phyloP scores from a whole-genome alignment of 139 green algal genomes.

The Tetratostichococcus sp. region DNA sequence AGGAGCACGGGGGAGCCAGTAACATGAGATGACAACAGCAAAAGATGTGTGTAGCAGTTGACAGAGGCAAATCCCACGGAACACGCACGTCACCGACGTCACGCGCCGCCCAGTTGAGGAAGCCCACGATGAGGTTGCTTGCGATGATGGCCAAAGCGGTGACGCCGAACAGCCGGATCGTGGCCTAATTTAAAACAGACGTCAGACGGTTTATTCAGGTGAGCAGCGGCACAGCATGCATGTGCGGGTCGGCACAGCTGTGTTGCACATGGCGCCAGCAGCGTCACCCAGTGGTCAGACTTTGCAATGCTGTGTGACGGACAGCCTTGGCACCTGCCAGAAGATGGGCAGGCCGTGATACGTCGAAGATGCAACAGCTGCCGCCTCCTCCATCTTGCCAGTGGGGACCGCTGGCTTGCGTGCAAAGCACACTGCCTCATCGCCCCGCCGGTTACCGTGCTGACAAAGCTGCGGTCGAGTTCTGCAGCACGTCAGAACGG shows the following conservation, averaged over 20 bases:
- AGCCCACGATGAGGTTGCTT: not conserved
- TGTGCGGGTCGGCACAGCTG: no score
- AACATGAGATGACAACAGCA: no score
- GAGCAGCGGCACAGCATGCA: no score
- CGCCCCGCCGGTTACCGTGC: not conserved
- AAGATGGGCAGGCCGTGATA: not conserved
- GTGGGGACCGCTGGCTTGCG: not conserved
- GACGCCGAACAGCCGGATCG: not conserved
- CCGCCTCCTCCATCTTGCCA: not conserved
- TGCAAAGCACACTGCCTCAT: not conserved
- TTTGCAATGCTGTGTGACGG: no score
- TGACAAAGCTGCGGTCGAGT: not conserved
- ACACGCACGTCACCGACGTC: not conserved
- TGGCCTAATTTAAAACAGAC: not conserved
- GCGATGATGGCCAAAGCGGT: not conserved
- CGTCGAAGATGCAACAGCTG: not conserved
- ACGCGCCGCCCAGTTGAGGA: not conserved
- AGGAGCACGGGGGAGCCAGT: no score
- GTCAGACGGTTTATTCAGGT: no score
- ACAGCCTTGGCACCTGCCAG: not conserved
- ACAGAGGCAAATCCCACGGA: no score
- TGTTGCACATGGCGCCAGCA: no score
- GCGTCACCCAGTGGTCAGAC: no score
- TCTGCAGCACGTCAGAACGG: no score
- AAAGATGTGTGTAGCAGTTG: no score